Evolutionary conservation across 495 filamentous ascomycete genomes (phyloP).

Genomic region (Tuber umbilicatum): DNA sequence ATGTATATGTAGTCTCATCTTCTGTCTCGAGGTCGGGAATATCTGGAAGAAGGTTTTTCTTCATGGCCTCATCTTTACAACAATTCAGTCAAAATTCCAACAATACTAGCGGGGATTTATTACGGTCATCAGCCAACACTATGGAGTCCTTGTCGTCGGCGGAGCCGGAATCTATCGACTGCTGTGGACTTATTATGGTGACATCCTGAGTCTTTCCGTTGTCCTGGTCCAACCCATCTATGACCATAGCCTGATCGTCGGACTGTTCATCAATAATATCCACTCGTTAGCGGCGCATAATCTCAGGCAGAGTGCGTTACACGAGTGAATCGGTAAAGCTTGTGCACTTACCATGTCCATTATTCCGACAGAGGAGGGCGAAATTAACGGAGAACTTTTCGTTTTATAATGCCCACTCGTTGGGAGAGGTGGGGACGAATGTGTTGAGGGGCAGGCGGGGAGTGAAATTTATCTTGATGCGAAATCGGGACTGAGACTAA

Average conservation of each 20-base stretch:
- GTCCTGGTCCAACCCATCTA: conserved; percentile 50
- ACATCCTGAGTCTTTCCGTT: conserved; percentile 73
- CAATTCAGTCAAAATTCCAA: neutral
- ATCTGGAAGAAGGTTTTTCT: conserved; percentile 64
- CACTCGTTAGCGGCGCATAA: neutral
- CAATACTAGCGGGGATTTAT: conserved; percentile 6
- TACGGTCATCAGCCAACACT: conserved; percentile 42
- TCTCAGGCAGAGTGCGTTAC: neutral
- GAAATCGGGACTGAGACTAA: neutral
- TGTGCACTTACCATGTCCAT: neutral
- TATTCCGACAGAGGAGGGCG: neutral
- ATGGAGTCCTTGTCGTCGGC: conserved; percentile 46
- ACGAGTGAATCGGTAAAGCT: neutral
- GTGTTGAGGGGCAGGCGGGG: neutral
- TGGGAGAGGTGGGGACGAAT: neutral
- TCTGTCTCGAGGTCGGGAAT: conserved; percentile 66
- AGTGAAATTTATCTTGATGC: neutral
- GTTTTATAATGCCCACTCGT: neutral
- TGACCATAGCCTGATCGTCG: conserved; percentile 38
- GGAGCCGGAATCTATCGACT: conserved; percentile 49
- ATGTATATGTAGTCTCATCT: conserved; percentile 65
- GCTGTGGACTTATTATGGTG: conserved; percentile 71
- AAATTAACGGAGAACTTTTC: neutral
- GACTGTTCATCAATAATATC: conserved; percentile 6
- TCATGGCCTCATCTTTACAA: conserved; percentile 70